phyloP scores from a whole-genome alignment of 192 early-diverging fungal species.

The Coemansia sp. region DNA sequence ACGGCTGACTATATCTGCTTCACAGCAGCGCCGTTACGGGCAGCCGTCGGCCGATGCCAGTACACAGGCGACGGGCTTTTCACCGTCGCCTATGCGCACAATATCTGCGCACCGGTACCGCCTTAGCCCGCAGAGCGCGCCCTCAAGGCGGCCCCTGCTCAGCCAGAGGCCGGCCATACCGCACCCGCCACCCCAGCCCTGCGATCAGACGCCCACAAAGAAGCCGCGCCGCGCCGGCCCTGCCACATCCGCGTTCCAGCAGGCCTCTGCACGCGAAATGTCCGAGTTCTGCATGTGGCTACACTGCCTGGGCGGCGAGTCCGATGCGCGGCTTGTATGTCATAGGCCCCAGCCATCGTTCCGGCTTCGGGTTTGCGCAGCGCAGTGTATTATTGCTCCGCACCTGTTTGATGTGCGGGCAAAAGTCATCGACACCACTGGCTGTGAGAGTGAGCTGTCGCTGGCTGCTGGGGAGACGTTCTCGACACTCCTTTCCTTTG shows the following conservation, averaged over 20 bases:
- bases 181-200: neutral
- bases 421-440: conserved; percentile 1
- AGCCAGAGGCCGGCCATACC: conserved; percentile 10
- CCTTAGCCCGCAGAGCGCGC: conserved; percentile 4
- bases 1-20: too few species aligned
- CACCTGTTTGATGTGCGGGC: conserved; percentile 24
- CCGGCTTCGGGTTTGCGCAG: conserved; percentile 3
- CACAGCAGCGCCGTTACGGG: too few species aligned
- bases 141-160: conserved; percentile 4
- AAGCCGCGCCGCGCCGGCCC: conserved; percentile 15
- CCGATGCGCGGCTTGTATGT: conserved; percentile 8
- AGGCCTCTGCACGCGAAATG: conserved; percentile 1
- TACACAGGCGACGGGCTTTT: too few species aligned
- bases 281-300: conserved; percentile 40
- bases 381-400: conserved; percentile 10
- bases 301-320: conserved; percentile 24
- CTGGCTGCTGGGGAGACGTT: conserved; percentile 14
- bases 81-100: conserved; percentile 7
- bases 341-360: conserved; percentile 9
- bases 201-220: conserved; percentile 20
- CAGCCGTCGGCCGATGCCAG: too few species aligned
- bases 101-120: conserved; percentile 11
- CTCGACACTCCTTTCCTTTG: conserved; percentile 25
- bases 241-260: conserved; percentile 11
- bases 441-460: neutral